Percentiles rank a stretch among this genome's conserved stretches.
Evolutionary conservation across 805 yeast species (phyloP).

Genomic region (Nakazawaea populi): DNA sequence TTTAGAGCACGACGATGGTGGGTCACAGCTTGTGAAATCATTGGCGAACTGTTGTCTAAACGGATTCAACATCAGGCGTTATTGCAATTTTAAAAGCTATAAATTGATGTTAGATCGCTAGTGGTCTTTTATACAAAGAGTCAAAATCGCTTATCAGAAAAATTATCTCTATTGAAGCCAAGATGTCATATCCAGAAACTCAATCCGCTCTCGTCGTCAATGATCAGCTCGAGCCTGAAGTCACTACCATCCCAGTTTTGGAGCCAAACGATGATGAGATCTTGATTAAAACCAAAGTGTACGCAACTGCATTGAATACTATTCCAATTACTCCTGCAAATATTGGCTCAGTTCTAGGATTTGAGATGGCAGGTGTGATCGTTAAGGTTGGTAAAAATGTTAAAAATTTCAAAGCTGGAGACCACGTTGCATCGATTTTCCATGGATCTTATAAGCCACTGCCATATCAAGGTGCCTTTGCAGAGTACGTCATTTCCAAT

Average conservation of each 20-base stretch:
- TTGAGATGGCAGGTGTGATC: conserved; percentile 56
- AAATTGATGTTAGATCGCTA: too few species aligned
- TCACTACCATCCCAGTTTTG: conserved; percentile 26
- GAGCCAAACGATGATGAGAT: conserved; percentile 30
- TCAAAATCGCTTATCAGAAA: too few species aligned
- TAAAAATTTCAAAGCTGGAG: conserved; percentile 40
- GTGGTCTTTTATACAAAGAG: too few species aligned
- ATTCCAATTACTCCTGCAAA: conserved; percentile 32
- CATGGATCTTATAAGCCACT: conserved; percentile 42
- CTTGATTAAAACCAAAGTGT: conserved; percentile 45
- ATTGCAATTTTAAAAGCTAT: too few species aligned
- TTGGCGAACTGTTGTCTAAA: too few species aligned
- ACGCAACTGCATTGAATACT: conserved; percentile 75
- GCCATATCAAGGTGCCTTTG: conserved; percentile 51
- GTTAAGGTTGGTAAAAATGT: conserved; percentile 44
- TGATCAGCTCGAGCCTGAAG: conserved; percentile 23
- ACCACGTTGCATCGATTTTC: conserved; percentile 43
- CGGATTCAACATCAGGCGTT: too few species aligned
- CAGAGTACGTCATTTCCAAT: conserved; percentile 36
- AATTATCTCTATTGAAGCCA: too few species aligned
- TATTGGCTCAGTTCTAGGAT: conserved; percentile 45
- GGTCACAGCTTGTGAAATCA: too few species aligned
- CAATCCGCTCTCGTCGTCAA: conserved; percentile 13
- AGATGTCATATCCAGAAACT: too few species aligned
- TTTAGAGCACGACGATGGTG: too few species aligned